Evolutionary conservation across 306 rosid species (phyloP), one percentile per base, ranked within the genome.

Genomic region (Pterocarpus santalinus): DNA sequence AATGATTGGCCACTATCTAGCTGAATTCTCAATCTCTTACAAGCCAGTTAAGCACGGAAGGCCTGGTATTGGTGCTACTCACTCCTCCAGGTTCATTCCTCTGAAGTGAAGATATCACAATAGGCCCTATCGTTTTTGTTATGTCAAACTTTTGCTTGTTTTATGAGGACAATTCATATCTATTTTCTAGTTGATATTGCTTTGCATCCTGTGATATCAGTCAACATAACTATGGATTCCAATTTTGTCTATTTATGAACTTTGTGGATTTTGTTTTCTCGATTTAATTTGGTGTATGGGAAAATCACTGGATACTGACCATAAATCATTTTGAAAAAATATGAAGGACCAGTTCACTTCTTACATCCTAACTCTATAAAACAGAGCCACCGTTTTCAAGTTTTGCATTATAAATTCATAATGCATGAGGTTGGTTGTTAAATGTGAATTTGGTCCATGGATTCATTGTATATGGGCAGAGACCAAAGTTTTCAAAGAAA

Each of bases 11-110:
- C 98, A 94, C 60, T 94, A 94, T 80, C 88, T 94, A 2, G 97
- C 97, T 4, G 98, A 90, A 63, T 92, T 94, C 86, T 94, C 98
- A n/a, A 94, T 94, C 71, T 92, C 97, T 10, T 94, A 94, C 94
- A 94, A 94, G 90, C 97, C 97, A 4, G 98, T 94, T 64, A 94
- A 94, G 91, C 98, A 94, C 0, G 98, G 97, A 76, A 89, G 97
- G 47, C 98, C 98, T 1, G 97, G 98, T 89, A 94, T 94, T 69
- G 98, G 98, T 86, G 98, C 98, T 65, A 92, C 98, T 36, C 98
- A 94, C 87, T 94, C 98, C 0, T 94, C 98, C 5, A 94, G 98
- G 97, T 94, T 94, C 73, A 94, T 94, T 80, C 98, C 98, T 72
- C 97, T 94, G 2, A 94, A 94, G 91, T 94, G 94, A 94, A 73